Percentiles rank a stretch among this genome's conserved stretches.
These are phyloP conservation scores for Coniochaeta ligniaria DNA, from an alignment of 2,329 filamentous ascomycete species.

Conservation along the genomic window DNA sequence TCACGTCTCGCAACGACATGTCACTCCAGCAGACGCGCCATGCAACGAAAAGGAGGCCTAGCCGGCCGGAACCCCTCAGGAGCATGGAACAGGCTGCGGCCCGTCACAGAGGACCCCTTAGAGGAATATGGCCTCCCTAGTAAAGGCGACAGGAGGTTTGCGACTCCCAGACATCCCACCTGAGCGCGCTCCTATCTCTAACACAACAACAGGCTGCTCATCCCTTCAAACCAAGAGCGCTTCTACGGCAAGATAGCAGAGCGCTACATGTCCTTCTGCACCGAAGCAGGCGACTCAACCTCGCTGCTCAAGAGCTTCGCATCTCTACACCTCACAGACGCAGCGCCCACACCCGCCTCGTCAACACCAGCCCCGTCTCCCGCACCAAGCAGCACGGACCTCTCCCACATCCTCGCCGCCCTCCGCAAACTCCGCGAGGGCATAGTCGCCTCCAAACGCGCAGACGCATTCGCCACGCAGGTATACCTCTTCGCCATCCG, in stretches of 20 bases:
- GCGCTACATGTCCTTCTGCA: conserved; percentile 85
- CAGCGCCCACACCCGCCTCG: conserved; percentile 2
- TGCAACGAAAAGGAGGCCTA: conserved; percentile 1
- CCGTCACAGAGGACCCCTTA: conserved; percentile 64
- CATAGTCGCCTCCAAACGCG: conserved; percentile 69
- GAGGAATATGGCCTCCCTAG: conserved; percentile 80
- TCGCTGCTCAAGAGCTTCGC: conserved; percentile 71
- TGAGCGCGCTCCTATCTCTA: not conserved
- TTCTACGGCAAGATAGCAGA: conserved; percentile 86
- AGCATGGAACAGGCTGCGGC: conserved; percentile 36
- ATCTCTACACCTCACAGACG: conserved; percentile 38
- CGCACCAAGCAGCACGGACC: conserved; percentile 47
- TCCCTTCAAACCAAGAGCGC: conserved; percentile 70
- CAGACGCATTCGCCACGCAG: conserved; percentile 76
- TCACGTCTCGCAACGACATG: not conserved
- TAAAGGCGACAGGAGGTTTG: conserved; percentile 78
- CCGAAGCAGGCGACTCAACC: conserved; percentile 61
- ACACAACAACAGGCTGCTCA: conserved; percentile 48
- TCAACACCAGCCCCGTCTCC: conserved; percentile 12
- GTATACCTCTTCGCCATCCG: conserved; percentile 90
- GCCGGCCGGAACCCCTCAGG: not conserved
- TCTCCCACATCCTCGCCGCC: conserved; percentile 70
- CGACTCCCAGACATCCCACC: not conserved
- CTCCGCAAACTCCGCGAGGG: conserved; percentile 90
- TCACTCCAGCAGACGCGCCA: not conserved